Evolutionary conservation across 345 rosid species (phyloP), one percentile per base, ranked within the genome.

Genomic region (Linum tenue): DNA sequence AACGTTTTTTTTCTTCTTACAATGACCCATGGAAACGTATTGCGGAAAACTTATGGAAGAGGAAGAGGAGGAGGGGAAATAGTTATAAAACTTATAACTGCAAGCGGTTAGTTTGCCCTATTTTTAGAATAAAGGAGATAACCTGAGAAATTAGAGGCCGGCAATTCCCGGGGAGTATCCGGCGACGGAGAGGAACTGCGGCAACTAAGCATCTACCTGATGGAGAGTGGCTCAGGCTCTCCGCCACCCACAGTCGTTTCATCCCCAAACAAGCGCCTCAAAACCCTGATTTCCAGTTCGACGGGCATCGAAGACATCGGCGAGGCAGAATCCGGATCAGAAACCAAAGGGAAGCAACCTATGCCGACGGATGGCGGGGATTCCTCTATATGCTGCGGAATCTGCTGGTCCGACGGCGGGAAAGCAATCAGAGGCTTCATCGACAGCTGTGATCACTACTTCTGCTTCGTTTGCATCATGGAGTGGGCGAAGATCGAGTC

Each of bases 401-500:
- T 85, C 56, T 85, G 90, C 71, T 72, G 83, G 36, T 64, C 74
- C 39, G 83, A 77, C n/a, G 71, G 72, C 15, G 79, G 83, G 38
- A 74, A 59, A 38, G 56, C 78, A 8, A 67, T 79, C 62, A 76
- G 86, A 59, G 90, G 90, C 37, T n/a, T 39, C 56, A 81, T 85
- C 56, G 84, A 85, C 59, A 56, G 83, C 80, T 85, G 87, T 81
- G 69, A 71, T 53, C 90, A 85, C 60, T 85, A 74, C 70, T 85
- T 83, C 75, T 85, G 90, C 75, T 85, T 83, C 72, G 77, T 81
- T 4, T 85, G 90, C 73, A 79, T 85, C 73, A 70, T 81, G 77
- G 90, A 85, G 55, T 85, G 90, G 87, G 81, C 85, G 37, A 83
- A 75, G 75, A 75, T 85, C 41, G 86, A 85, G 79, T 81, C 90